Conservation (phyloP, 2,329 filamentous ascomycete genomes). For the Parastagonospora nodorum region DNA sequence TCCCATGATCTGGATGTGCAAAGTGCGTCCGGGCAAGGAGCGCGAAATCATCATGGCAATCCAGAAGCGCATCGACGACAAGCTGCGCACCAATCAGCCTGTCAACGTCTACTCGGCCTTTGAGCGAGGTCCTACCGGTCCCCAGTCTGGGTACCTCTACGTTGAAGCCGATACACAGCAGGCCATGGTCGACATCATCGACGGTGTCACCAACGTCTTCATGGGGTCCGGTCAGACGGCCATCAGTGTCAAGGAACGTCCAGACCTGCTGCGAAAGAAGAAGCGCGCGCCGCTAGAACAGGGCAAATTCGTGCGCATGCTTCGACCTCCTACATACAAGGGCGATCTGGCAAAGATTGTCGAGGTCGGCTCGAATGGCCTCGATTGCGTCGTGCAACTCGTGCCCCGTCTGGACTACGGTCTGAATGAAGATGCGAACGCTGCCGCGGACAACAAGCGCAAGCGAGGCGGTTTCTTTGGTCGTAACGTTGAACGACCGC, state of each 20-base stretch:
- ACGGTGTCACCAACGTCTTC: constrained; percentile 88
- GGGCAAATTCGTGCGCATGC: constrained; percentile 90
- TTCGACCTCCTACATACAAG: constrained; percentile 77
- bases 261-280: constrained; percentile 86
- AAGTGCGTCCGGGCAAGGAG: constrained; percentile 95
- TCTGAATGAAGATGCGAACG: constrained; percentile 74
- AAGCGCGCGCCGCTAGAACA: constrained; percentile 81
- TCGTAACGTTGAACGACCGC: constrained; percentile 69
- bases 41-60: constrained; percentile 86
- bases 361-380: constrained; percentile 89
- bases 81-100: constrained; percentile 75
- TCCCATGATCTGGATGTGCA: constrained; percentile 92
- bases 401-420: constrained; percentile 94
- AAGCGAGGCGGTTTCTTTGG: constrained; percentile 65
- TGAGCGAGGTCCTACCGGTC: constrained; percentile 72
- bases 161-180: constrained; percentile 87
- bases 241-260: constrained; percentile 96
- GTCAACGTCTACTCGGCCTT: constrained; percentile 88
- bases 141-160: constrained; percentile 95
- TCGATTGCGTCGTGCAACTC: constrained; percentile 83
- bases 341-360: constrained; percentile 91
- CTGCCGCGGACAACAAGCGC: constrained; percentile 66
- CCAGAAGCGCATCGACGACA: constrained; percentile 86
- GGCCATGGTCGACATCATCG: constrained; percentile 81
- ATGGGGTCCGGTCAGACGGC: constrained; percentile 84